A percentile compares a stretch with the other conserved stretches of the same genome.
phyloP scores from a whole-genome alignment of 2,329 filamentous ascomycete species.

The Fusarium ramigenum region DNA sequence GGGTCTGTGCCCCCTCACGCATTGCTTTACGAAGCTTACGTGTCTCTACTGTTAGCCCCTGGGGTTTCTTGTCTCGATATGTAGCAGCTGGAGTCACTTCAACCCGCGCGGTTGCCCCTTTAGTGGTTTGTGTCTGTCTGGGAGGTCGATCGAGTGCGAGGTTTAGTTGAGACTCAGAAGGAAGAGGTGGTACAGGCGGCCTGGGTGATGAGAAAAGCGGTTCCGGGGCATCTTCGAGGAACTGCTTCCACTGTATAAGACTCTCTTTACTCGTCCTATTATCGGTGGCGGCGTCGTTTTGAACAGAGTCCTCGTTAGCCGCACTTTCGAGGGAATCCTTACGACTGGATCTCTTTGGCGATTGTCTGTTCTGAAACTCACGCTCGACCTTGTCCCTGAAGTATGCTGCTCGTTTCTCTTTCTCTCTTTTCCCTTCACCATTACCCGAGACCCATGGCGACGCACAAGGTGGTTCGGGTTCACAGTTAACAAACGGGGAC shows the following conservation, averaged over 20 bases:
- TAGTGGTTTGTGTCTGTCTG: slow-evolving; percentile 1
- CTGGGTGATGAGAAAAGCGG: slow-evolving; percentile 38
- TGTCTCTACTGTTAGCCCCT: slow-evolving; percentile 40
- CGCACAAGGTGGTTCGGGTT: slow-evolving; percentile 31
- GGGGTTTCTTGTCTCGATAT: slow-evolving; percentile 41
- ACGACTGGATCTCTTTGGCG: slow-evolving; percentile 4
- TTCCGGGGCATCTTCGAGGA: slow-evolving; percentile 37
- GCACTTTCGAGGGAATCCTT: slow-evolving; percentile 22
- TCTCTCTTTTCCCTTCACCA: slow-evolving; percentile 31
- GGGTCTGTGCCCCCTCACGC: slow-evolving; percentile 29
- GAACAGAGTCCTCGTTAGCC: slow-evolving; percentile 18
- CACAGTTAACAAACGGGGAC: slow-evolving; percentile 40
- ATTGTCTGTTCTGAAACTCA: slow-evolving; percentile 4
- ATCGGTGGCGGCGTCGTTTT: background rate
- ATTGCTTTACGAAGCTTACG: slow-evolving; percentile 35
- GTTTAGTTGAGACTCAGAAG: slow-evolving; percentile 29
- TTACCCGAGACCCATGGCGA: slow-evolving; percentile 37
- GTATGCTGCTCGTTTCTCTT: slow-evolving; percentile 31
- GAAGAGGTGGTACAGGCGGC: slow-evolving; percentile 43
- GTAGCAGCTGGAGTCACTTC: slow-evolving; percentile 3
- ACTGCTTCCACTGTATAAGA: slow-evolving; percentile 36
- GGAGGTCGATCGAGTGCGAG: slow-evolving; percentile 14
- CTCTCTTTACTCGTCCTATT: slow-evolving; percentile 37
- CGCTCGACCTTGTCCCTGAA: slow-evolving; percentile 37
- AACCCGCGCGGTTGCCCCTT: background rate